Evolutionary conservation across 1,284 basidiomycete species (phyloP).

Genomic region (Papiliotrema flavescens): DNA sequence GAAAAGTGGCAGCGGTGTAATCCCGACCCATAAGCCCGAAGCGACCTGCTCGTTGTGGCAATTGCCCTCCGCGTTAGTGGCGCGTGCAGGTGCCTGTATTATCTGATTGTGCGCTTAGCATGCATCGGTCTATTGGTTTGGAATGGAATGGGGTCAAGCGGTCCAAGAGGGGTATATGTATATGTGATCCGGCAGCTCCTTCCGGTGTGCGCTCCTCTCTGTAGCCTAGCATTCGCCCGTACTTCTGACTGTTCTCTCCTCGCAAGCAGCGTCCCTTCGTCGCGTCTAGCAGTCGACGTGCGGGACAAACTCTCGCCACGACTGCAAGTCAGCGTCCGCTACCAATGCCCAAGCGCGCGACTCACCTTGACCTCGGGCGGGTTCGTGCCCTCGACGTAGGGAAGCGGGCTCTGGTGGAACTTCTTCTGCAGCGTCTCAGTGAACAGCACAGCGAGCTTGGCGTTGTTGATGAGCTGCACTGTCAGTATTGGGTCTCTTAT

Average conservation of each 20-base stretch:
- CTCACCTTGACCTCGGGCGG: conserved; percentile 77
- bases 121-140: no score
- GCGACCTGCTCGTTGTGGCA: background rate
- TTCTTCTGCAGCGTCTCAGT: conserved; percentile 86
- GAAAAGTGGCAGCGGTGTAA: background rate
- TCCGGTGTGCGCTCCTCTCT: background rate
- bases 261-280: background rate
- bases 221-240: background rate
- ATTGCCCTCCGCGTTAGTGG: background rate
- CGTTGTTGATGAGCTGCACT: conserved; percentile 80
- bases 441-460: conserved; percentile 82
- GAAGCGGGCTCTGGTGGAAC: conserved; percentile 73
- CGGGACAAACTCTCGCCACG: conserved; percentile 78
- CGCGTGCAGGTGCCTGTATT: no score
- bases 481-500: no score
- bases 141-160: no score
- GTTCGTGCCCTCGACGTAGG: conserved; percentile 83
- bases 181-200: background rate
- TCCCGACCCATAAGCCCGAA: background rate
- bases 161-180: background rate
- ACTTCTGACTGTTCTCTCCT: background rate
- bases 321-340: conserved; percentile 38
- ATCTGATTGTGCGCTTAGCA: no score
- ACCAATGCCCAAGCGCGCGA: background rate
- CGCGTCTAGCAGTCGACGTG: conserved; percentile 3